Evolutionary conservation across 2,329 filamentous ascomycete species (phyloP), one percentile per base, ranked within the genome.

Genomic region (Fusarium buxicola): DNA sequence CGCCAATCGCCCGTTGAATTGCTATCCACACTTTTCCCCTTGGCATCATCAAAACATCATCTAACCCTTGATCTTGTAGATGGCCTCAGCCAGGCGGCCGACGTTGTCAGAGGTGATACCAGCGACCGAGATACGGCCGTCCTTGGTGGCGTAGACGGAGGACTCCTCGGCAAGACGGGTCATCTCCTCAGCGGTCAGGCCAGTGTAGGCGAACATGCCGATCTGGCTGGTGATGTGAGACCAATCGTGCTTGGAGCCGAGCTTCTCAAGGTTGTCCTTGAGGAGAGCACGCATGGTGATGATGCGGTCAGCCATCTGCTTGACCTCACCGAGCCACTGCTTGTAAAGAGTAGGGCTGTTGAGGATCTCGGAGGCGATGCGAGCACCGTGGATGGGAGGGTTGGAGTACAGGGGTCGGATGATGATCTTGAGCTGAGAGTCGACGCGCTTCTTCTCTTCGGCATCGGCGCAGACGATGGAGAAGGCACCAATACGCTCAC

Each of bases 141-240:
- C 91, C 84, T 92, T 95, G 80, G 95, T 98, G 68, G 94, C 94
- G 77, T 99, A 99, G 72, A 99, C 94, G 60, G 92, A 97, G 86
- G 95, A 92, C 84, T 98, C 92, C 84, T 96, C 93, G 69, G 94
- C 92, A 63, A 99, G 85, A 73, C 82, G 83, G 53, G 94, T 91
- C 92, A 98, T 97, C 83, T 97, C 91, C 81, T 94, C 89, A 52
- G 94, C 83, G 72, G 85, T 94, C 73, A 99, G 83, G 62, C 95
- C 95, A 48, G 95, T 99, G 86, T 96, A 99, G 71, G 95, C 94
- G 76, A 99, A 99, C 95, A 99, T 99, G 82, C 95, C 95, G 74
- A 99, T 99, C 87, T 96, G 92, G 81, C 86, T 94, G 70, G 95
- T 98, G 81, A 99, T 99, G 85, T 99, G 95, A 78, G 90, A 92